Conservation (phyloP, 2,329 filamentous ascomycete species). For the Botryosphaeria agaves region DNA sequence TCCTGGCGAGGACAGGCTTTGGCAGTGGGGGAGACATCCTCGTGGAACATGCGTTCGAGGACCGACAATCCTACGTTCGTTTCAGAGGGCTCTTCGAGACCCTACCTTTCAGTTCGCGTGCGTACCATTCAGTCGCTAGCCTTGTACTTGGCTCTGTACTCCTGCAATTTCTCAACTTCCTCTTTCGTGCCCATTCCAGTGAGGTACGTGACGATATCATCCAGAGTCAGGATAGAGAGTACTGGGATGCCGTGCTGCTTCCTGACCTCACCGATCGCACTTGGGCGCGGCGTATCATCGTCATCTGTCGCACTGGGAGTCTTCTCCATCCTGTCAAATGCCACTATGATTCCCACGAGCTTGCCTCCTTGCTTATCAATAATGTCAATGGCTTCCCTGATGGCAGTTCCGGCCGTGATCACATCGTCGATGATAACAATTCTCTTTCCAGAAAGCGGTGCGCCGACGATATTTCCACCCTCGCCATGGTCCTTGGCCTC, state of each 20-base stretch:
- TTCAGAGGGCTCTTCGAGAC: no score
- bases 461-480: constrained; percentile 82
- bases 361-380: constrained; percentile 72
- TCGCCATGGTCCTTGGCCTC: constrained; percentile 94
- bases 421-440: constrained; percentile 93
- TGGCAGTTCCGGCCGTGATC: constrained; percentile 86
- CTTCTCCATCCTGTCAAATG: constrained; percentile 76
- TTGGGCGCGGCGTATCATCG: constrained; percentile 51
- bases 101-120: no score
- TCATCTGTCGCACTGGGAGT: constrained; percentile 33
- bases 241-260: constrained; percentile 75
- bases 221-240: constrained; percentile 63
- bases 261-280: constrained; percentile 72
- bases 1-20: no score
- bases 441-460: constrained; percentile 65
- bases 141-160: constrained; percentile 40
- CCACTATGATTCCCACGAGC: constrained; percentile 75
- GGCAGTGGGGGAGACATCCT: no score
- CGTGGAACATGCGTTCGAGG: no score
- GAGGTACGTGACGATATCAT: constrained; percentile 47
- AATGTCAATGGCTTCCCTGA: constrained; percentile 80
- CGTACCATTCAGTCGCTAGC: constrained; percentile 13
- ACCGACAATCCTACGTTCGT: no score
- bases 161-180: constrained; percentile 43
- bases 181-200: constrained; percentile 25